Percentiles rank a stretch among this genome's conserved stretches.
Evolutionary conservation across 345 rosid genomes (phyloP).

Genomic region (Firmiana major): DNA sequence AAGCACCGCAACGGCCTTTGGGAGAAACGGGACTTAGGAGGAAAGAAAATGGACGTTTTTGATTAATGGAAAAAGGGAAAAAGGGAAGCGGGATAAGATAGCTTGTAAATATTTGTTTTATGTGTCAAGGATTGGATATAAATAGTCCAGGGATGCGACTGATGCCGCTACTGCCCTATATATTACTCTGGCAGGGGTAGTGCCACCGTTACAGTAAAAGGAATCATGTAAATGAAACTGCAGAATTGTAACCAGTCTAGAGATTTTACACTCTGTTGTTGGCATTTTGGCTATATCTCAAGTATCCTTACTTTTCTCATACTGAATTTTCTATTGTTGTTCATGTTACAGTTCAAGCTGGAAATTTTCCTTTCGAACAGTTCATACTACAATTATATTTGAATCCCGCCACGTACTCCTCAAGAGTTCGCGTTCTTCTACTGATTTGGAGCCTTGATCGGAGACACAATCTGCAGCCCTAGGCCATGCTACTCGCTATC

Average conservation of each 20-base stretch:
- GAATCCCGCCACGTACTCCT: not conserved
- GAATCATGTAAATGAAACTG: conserved; percentile 21
- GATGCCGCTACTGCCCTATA: conserved; percentile 15
- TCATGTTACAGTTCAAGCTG: too few species aligned
- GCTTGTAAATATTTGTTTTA: conserved; percentile 31
- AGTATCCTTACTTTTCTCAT: conserved; percentile 6
- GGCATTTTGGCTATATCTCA: not conserved
- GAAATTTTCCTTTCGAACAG: not conserved
- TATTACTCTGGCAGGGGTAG: not conserved
- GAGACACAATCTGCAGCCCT: too few species aligned
- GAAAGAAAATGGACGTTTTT: not conserved
- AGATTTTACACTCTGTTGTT: not conserved
- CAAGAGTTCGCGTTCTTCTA: not conserved
- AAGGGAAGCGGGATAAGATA: conserved; percentile 31
- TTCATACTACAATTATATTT: not conserved
- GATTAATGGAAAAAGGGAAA: conserved; percentile 1
- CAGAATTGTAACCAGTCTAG: conserved; percentile 16
- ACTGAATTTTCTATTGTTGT: conserved; percentile 6
- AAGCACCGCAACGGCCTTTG: not conserved
- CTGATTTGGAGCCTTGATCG: too few species aligned
- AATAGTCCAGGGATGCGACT: conserved; percentile 28
- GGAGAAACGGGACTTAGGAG: conserved; percentile 1
- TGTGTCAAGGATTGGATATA: conserved; percentile 22
- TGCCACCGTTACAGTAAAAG: conserved; percentile 11
- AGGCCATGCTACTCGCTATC: too few species aligned